Percentiles rank a stretch among this genome's conserved stretches.
Conservation (phyloP, 257 asterid species). For the Solanum paucissectum region DNA sequence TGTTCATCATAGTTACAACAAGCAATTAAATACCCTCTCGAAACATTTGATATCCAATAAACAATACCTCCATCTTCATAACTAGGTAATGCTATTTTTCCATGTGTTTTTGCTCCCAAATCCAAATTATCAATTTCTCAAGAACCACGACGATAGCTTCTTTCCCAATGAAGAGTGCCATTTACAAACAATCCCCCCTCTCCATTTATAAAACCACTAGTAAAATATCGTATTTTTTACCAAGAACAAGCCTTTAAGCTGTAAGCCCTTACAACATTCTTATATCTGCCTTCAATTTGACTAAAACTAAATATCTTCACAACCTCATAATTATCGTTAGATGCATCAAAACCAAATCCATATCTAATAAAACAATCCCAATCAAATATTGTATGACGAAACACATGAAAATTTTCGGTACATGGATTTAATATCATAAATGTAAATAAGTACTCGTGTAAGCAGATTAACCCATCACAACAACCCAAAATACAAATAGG, state of each 20-base stretch:
- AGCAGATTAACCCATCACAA: no score
- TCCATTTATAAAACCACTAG: background rate
- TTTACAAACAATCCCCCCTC: background rate
- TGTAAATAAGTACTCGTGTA: no score
- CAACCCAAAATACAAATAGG: no score
- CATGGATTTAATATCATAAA: no score
- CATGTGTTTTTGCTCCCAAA: background rate
- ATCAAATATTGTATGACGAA: no score
- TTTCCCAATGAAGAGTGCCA: conserved; percentile 22
- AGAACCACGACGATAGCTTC: no score
- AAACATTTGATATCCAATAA: background rate
- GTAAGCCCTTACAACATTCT: conserved; percentile 2
- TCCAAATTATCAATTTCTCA: conserved; percentile 9
- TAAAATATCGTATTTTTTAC: background rate
- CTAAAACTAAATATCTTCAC: background rate
- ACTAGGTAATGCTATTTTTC: background rate
- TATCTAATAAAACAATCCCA: background rate
- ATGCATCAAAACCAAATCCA: conserved; percentile 45
- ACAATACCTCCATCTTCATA: background rate
- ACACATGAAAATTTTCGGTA: no score
- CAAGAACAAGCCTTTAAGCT: conserved; percentile 12
- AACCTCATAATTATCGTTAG: conserved; percentile 24
- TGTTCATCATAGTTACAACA: background rate
- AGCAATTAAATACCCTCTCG: conserved; percentile 1
- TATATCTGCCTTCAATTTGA: background rate